Evolutionary conservation across 1,284 basidiomycete genomes (phyloP).

Genomic region (Cutaneotrichosporon daszewskae): DNA sequence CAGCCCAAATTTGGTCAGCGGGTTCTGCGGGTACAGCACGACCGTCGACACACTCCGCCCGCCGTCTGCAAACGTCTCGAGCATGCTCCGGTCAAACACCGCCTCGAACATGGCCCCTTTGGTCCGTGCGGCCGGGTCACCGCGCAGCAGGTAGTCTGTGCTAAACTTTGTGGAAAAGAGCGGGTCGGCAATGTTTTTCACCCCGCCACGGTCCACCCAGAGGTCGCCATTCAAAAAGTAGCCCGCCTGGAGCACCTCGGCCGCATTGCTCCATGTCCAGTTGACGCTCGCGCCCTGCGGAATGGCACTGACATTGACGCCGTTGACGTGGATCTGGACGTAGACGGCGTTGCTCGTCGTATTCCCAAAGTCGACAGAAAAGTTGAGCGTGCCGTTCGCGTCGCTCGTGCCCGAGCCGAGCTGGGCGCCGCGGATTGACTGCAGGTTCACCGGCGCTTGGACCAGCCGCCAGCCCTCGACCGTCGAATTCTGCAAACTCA

Average conservation of each 20-base stretch:
- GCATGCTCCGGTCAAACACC: constrained; percentile 35
- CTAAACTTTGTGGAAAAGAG: constrained; percentile 43
- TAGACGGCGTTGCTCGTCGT: not conserved
- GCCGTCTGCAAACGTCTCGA: constrained; percentile 40
- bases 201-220: constrained; percentile 40
- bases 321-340: not conserved
- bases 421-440: constrained; percentile 15
- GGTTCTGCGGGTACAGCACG: not conserved
- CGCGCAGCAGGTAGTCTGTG: constrained; percentile 16
- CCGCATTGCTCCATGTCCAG: constrained; percentile 23
- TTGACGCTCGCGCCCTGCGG: constrained; percentile 15
- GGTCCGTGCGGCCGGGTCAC: not conserved
- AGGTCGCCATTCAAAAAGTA: constrained; percentile 27
- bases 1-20: constrained; percentile 3
- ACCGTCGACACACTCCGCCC: not conserved
- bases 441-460: constrained; percentile 34
- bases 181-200: constrained; percentile 12
- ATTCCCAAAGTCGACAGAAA: not conserved
- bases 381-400: constrained; percentile 2
- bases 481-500: constrained; percentile 25
- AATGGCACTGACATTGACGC: constrained; percentile 8
- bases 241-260: constrained; percentile 29
- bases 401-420: constrained; percentile 3
- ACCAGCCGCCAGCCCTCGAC: constrained; percentile 39
- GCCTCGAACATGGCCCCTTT: constrained; percentile 12